Percentiles rank a stretch among this genome's conserved stretches.
Evolutionary conservation across 2,329 filamentous ascomycete genomes (phyloP).

Genomic region (Ophiostoma populinum): DNA sequence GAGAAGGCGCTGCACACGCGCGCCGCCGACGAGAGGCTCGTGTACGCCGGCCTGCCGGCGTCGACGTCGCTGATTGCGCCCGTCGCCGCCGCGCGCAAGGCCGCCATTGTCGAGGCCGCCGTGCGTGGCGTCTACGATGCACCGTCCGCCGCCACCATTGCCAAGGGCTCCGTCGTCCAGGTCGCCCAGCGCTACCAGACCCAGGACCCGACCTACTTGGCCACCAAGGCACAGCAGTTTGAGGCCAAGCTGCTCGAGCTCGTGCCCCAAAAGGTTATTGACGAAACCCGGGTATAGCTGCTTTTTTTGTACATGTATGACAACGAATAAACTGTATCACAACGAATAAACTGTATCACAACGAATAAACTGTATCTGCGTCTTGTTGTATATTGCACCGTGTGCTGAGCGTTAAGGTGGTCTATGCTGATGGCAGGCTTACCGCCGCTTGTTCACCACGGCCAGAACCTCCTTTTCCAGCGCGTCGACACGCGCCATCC

Average conservation of each 20-base stretch:
- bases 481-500: conserved; percentile 31
- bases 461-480: conserved; percentile 31
- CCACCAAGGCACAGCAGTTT: conserved; percentile 22
- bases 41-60: background rate
- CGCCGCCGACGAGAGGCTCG: background rate
- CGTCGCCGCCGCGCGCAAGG: conserved; percentile 12
- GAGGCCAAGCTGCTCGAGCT: conserved; percentile 16
- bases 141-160: background rate
- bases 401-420: background rate
- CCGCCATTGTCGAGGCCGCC: conserved; percentile 20
- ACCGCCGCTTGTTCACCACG: conserved; percentile 16
- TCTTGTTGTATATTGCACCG: no score
- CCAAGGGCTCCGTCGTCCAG: conserved; percentile 11
- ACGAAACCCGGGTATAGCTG: no score
- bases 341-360: background rate
- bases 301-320: no score
- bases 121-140: conserved; percentile 21
- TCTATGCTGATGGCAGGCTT: no score
- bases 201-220: conserved; percentile 18
- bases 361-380: background rate
- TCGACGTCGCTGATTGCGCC: conserved; percentile 9
- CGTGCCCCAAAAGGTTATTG: conserved; percentile 11
- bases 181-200: conserved; percentile 20
- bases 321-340: background rate
- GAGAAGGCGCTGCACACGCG: conserved; percentile 6